phyloP scores from a whole-genome alignment of 108 stramenopile genomes.

The Fistulifera pelliculosa region DNA sequence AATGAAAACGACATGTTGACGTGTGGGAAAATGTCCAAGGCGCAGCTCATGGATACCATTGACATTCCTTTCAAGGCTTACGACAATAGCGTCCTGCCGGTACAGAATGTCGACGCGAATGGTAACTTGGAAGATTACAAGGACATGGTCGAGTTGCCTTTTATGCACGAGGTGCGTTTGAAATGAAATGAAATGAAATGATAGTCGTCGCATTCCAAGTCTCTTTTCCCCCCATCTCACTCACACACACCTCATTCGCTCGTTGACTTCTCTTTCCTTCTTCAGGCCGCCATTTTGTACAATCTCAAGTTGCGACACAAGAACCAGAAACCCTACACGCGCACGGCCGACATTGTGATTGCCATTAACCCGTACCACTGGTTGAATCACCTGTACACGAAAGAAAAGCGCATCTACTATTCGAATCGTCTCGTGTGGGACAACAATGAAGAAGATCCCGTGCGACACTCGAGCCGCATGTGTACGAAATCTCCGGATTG shows the following conservation, averaged over 20 bases:
- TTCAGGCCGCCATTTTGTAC: conserved; percentile 80
- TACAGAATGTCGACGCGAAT: conserved; percentile 55
- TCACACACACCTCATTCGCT: background rate
- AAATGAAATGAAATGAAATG: conserved; percentile 61
- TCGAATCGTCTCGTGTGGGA: conserved; percentile 43
- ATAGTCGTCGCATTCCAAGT: too few species aligned
- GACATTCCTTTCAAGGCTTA: conserved; percentile 62
- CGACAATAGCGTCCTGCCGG: conserved; percentile 38
- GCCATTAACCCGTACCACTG: conserved; percentile 85
- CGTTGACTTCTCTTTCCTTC: too few species aligned
- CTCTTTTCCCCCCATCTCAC: too few species aligned
- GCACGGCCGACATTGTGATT: conserved; percentile 78
- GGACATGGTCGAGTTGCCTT: conserved; percentile 66
- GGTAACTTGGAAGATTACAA: conserved; percentile 21
- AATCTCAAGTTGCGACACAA: conserved; percentile 60
- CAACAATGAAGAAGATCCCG: conserved; percentile 18
- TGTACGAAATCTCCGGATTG: conserved; percentile 50
- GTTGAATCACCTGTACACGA: conserved; percentile 48
- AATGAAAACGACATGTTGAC: conserved; percentile 3
- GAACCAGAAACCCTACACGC: conserved; percentile 65
- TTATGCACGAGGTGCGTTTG: conserved; percentile 63
- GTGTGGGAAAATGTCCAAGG: background rate
- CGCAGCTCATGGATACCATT: background rate
- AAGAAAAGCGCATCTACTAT: conserved; percentile 38
- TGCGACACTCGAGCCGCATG: conserved; percentile 39